Conservation (phyloP, 371 early-diverging fungal genomes). For the Apophysomyces ossiformis region DNA sequence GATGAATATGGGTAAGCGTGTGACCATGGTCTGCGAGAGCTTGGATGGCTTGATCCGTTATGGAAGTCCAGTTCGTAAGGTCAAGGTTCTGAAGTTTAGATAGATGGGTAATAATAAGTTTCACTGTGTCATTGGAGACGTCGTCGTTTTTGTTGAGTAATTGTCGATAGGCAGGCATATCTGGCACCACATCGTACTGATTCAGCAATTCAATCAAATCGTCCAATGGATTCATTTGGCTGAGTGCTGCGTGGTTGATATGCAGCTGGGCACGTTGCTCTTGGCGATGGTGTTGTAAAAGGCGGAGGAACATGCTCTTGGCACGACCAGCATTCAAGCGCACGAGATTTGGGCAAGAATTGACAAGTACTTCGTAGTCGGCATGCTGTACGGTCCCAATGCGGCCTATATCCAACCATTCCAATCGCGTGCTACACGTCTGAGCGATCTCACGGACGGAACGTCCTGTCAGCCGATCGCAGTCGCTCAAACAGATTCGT, state of each 20-base stretch:
- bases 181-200: slow-evolving; percentile 20
- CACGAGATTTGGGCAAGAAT: slow-evolving; percentile 29
- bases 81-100: slow-evolving; percentile 28
- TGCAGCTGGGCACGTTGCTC: slow-evolving; percentile 15
- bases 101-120: slow-evolving; percentile 19
- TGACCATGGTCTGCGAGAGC: slow-evolving; percentile 23
- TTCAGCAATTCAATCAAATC: slow-evolving; percentile 28
- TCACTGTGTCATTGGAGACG: slow-evolving; percentile 26
- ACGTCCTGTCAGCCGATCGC: slow-evolving; percentile 28
- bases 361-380: slow-evolving; percentile 22
- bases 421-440: slow-evolving; percentile 27
- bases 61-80: slow-evolving; percentile 29
- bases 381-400: slow-evolving; percentile 26
- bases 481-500: slow-evolving; percentile 35
- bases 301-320: slow-evolving; percentile 22
- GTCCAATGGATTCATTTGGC: slow-evolving; percentile 18
- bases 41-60: slow-evolving; percentile 28
- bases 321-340: slow-evolving; percentile 25
- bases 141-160: slow-evolving; percentile 12
- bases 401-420: slow-evolving; percentile 31
- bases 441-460: slow-evolving; percentile 25
- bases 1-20: slow-evolving; percentile 21
- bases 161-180: slow-evolving; percentile 13
- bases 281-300: slow-evolving; percentile 15
- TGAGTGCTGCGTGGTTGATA: slow-evolving; percentile 1